Conservation (phyloP, 495 filamentous ascomycete genomes). For the Penicillium riverlandense region DNA sequence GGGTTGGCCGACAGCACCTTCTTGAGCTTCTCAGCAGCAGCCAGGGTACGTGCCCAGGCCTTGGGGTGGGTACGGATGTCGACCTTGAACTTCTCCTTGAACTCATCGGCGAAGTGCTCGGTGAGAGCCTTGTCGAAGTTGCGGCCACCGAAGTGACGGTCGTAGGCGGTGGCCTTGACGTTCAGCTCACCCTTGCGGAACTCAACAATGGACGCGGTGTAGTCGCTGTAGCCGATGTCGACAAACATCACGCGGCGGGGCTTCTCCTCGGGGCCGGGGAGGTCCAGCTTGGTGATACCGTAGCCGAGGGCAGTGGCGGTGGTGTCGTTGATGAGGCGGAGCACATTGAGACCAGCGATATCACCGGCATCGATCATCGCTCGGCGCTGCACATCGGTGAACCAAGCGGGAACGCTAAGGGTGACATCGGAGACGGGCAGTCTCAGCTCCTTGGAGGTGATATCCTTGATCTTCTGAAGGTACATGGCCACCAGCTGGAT, state of each 20-base stretch:
- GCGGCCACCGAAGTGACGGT: constrained; percentile 95
- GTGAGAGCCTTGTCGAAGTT: constrained; percentile 93
- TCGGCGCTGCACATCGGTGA: constrained; percentile 88
- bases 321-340: constrained; percentile 96
- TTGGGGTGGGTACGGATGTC: constrained; percentile 85
- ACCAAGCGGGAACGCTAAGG: constrained; percentile 93
- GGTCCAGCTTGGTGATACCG: constrained; percentile 94
- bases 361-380: constrained; percentile 87
- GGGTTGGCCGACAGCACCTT: constrained; percentile 97
- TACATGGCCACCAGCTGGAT: constrained; percentile 93
- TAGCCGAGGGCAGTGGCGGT: constrained; percentile 94
- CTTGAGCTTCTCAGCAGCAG: constrained; percentile 95
- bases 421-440: constrained; percentile 93
- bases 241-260: constrained; percentile 85
- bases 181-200: constrained; percentile 95
- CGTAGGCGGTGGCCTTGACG: constrained; percentile 87
- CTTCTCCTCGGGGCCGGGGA: constrained; percentile 85
- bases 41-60: constrained; percentile 76
- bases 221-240: constrained; percentile 96
- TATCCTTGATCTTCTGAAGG: constrained; percentile 87
- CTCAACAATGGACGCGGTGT: constrained; percentile 88
- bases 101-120: constrained; percentile 91
- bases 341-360: constrained; percentile 85
- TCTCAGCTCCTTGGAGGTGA: constrained; percentile 78
- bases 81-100: constrained; percentile 87